phyloP scores from a whole-genome alignment of 2,329 filamentous ascomycete genomes.

The Boeremia lycopersici region DNA sequence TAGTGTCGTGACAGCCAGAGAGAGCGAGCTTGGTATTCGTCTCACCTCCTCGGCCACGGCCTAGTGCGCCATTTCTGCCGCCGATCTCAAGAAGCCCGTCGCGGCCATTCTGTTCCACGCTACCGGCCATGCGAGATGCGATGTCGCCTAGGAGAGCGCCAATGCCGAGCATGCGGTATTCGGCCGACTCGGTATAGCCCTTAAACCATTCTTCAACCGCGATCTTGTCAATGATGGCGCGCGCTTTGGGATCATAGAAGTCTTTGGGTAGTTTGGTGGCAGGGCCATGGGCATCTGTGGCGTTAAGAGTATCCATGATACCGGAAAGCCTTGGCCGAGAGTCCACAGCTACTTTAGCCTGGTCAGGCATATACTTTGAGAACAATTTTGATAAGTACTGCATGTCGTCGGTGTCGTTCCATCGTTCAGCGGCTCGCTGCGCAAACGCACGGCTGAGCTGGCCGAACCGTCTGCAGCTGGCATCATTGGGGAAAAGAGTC shows the following conservation, averaged over 20 bases:
- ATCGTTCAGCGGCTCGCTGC: slow-evolving; percentile 53
- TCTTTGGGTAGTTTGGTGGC: slow-evolving; percentile 78
- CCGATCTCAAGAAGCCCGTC: slow-evolving; percentile 51
- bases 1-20: slow-evolving; percentile 92
- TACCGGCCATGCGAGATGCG: slow-evolving; percentile 58
- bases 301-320: slow-evolving; percentile 93
- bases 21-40: slow-evolving; percentile 73
- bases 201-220: slow-evolving; percentile 91
- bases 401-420: slow-evolving; percentile 74
- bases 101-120: slow-evolving; percentile 41
- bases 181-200: slow-evolving; percentile 80
- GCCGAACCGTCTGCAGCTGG: slow-evolving; percentile 55
- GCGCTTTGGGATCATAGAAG: slow-evolving; percentile 81
- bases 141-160: slow-evolving; percentile 85
- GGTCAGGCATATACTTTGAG: slow-evolving; percentile 83
- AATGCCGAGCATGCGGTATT: slow-evolving; percentile 90
- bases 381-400: slow-evolving; percentile 77
- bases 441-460: slow-evolving; percentile 56
- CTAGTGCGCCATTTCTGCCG: slow-evolving; percentile 38
- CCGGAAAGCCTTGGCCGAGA: slow-evolving; percentile 82
- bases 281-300: slow-evolving; percentile 82
- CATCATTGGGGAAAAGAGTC: slow-evolving; percentile 58
- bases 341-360: slow-evolving; percentile 75
- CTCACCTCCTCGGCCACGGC: slow-evolving; percentile 55
- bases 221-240: slow-evolving; percentile 72